phyloP scores from a whole-genome alignment of 108 stramenopile species.

The Asterionellopsis glacialis region DNA sequence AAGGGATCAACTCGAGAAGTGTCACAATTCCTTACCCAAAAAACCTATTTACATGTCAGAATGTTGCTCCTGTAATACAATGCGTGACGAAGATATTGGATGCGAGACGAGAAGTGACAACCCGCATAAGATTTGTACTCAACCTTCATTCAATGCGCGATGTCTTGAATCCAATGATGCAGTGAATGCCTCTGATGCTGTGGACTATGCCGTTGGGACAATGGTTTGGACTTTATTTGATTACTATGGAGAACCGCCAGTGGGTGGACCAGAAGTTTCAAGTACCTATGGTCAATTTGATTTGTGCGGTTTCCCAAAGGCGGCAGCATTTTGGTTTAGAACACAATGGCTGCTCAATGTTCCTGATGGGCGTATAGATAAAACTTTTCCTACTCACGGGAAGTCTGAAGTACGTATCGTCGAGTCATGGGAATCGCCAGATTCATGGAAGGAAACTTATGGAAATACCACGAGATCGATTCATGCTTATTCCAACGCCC shows the following conservation, averaged over 20 bases:
- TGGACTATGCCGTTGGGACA: conserved; percentile 30
- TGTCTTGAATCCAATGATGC: conserved; percentile 11
- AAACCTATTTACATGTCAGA: conserved; percentile 29
- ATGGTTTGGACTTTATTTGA: conserved; percentile 41
- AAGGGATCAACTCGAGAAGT: conserved; percentile 18
- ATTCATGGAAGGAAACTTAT: conserved; percentile 19
- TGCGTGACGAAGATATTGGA: conserved; percentile 25
- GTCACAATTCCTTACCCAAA: conserved; percentile 21
- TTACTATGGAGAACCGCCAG: conserved; percentile 41
- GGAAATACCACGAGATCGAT: conserved; percentile 21
- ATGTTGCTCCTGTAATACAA: conserved; percentile 29
- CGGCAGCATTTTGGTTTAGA: conserved; percentile 34
- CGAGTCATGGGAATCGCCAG: conserved; percentile 22
- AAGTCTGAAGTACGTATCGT: conserved; percentile 32
- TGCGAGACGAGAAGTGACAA: conserved; percentile 27
- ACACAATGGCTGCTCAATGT: conserved; percentile 32
- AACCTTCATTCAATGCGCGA: conserved; percentile 22
- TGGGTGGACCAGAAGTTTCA: conserved; percentile 19
- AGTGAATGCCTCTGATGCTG: conserved; percentile 28
- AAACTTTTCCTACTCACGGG: background rate
- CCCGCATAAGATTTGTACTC: conserved; percentile 21
- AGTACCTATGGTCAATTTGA: conserved; percentile 36
- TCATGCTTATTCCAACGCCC: conserved; percentile 36
- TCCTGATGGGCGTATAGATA: no score
- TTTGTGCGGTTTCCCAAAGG: conserved; percentile 30